A percentile compares a stretch with the other conserved stretches of the same genome.
These are phyloP conservation scores for Pseudogymnoascus sp. DNA, from an alignment of 2,329 filamentous ascomycete genomes.

Conservation along the genomic window DNA sequence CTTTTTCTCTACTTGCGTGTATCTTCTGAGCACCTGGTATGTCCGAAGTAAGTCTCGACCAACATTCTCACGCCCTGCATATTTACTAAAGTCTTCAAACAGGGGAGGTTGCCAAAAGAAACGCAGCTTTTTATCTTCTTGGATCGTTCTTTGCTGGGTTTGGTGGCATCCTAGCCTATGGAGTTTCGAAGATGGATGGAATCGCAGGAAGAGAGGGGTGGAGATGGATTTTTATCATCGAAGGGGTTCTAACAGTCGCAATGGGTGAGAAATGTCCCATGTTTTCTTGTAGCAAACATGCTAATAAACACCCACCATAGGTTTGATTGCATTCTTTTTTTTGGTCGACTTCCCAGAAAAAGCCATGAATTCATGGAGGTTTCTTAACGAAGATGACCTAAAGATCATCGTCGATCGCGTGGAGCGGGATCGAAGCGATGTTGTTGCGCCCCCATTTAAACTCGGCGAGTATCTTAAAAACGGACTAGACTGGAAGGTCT, in stretches of 20 bases:
- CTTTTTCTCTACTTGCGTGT: conserved; percentile 28
- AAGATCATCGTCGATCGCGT: conserved; percentile 46
- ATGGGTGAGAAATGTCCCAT: background rate
- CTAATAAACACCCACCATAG: background rate
- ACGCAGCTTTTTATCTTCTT: conserved; percentile 47
- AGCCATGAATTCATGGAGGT: conserved; percentile 36
- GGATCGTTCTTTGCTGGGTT: conserved; percentile 44
- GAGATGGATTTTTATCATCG: conserved; percentile 49
- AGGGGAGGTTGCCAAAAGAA: conserved; percentile 1
- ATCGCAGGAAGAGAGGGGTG: conserved; percentile 47
- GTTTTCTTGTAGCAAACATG: background rate
- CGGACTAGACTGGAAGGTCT: conserved; percentile 48
- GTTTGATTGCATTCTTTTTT: conserved; percentile 44
- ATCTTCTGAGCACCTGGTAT: conserved; percentile 29
- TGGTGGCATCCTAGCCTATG: conserved; percentile 46
- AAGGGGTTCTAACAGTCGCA: conserved; percentile 1
- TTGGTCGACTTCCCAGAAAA: conserved; percentile 58
- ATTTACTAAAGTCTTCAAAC: background rate
- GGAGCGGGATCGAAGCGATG: conserved; percentile 50
- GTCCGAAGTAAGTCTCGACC: conserved; percentile 15
- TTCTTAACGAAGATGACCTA: conserved; percentile 44
- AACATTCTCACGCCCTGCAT: background rate
- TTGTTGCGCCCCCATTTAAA: conserved; percentile 38
- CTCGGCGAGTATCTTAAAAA: conserved; percentile 40
- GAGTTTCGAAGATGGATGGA: conserved; percentile 44